These are phyloP conservation scores for Symbiodinium natans DNA, from an alignment of 73 alveolate species.

Conservation along the genomic window DNA sequence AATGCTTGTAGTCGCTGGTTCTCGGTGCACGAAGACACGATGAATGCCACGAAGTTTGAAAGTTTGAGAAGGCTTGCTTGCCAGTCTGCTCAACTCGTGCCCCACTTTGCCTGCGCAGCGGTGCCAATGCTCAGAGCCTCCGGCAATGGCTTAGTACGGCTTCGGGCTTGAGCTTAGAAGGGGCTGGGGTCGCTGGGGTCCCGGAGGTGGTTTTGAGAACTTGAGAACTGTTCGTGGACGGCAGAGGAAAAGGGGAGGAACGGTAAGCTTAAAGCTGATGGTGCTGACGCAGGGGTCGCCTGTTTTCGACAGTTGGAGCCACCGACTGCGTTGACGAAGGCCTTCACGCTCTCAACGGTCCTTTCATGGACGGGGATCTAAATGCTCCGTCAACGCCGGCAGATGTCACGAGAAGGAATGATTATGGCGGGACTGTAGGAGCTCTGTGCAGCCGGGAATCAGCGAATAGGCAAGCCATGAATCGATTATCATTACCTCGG, in stretches of 20 bases:
- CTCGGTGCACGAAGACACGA: too few species aligned
- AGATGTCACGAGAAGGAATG: too few species aligned
- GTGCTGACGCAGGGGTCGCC: background rate
- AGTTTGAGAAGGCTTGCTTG: background rate
- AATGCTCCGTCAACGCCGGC: background rate
- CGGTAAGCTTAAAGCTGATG: too few species aligned
- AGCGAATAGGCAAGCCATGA: constrained; percentile 60
- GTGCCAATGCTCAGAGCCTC: constrained; percentile 7
- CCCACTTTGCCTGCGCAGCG: background rate
- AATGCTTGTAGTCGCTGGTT: too few species aligned
- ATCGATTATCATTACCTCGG: constrained; percentile 52
- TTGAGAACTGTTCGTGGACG: too few species aligned
- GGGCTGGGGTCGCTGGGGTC: too few species aligned
- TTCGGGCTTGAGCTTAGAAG: too few species aligned
- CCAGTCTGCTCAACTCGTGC: background rate
- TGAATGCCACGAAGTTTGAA: background rate
- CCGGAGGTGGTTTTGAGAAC: too few species aligned
- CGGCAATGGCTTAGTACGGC: background rate
- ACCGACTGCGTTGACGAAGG: constrained; percentile 48
- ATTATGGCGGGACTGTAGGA: too few species aligned
- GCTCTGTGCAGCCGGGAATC: background rate
- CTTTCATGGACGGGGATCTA: background rate
- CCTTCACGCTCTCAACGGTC: constrained; percentile 35
- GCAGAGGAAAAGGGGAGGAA: too few species aligned
- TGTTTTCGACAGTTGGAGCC: background rate